phyloP scores from a whole-genome alignment of 192 early-diverging fungal species.

The Thoreauomyces humboldtii region DNA sequence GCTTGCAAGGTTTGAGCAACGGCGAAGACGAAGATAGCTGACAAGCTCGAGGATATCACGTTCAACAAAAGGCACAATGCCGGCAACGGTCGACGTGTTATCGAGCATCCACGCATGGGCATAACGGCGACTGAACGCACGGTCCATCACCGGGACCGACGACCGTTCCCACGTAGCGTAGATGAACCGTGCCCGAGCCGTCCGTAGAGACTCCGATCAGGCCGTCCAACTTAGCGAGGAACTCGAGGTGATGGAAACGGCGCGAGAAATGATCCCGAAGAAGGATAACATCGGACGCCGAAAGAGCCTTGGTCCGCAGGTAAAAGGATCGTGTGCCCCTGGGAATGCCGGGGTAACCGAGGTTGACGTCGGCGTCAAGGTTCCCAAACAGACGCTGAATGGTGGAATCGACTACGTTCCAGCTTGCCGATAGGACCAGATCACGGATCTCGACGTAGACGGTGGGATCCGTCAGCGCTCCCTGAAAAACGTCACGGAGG shows the following conservation, averaged over 20 bases:
- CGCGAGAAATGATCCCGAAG: slow-evolving; percentile 1
- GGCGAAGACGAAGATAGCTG: neutral
- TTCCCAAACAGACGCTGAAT: too few species aligned
- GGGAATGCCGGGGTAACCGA: neutral
- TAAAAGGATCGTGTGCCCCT: slow-evolving; percentile 7
- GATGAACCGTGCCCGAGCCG: neutral
- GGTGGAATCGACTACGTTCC: too few species aligned
- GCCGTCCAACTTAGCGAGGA: slow-evolving; percentile 10
- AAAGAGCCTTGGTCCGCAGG: neutral
- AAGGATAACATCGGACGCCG: slow-evolving; percentile 3
- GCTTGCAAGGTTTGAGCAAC: neutral
- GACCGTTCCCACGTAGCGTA: slow-evolving; percentile 22
- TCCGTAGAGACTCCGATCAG: slow-evolving; percentile 2
- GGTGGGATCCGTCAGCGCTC: too few species aligned
- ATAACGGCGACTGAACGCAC: too few species aligned
- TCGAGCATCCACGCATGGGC: too few species aligned
- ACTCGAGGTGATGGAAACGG: slow-evolving; percentile 14
- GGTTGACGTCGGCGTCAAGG: too few species aligned
- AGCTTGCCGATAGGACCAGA: too few species aligned
- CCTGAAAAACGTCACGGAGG: too few species aligned
- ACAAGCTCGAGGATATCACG: neutral
- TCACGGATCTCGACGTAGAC: too few species aligned
- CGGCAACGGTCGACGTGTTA: too few species aligned
- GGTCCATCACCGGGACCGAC: neutral
- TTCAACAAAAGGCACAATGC: neutral